Evolutionary conservation across 257 asterid genomes (phyloP).

Genomic region (Nicotiana otophora): DNA sequence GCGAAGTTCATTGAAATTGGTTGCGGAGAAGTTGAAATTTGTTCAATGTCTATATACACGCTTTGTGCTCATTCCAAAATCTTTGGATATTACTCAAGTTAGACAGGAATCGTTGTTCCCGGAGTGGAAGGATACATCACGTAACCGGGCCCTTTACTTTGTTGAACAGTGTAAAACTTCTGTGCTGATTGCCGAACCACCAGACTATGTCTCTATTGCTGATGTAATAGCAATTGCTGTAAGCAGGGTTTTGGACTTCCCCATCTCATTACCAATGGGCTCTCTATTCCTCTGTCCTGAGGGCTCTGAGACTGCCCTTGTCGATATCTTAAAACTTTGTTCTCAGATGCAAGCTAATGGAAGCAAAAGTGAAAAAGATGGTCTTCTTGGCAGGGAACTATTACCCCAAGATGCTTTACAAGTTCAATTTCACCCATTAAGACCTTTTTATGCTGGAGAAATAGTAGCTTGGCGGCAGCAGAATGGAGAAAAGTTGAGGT

Average conservation of each 20-base stretch:
- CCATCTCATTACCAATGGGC: conserved; percentile 71
- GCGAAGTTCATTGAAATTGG: conserved; percentile 40
- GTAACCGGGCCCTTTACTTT: conserved; percentile 67
- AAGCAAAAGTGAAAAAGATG: conserved; percentile 41
- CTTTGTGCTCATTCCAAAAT: conserved; percentile 64
- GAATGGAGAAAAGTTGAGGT: conserved; percentile 77
- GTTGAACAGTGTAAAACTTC: conserved; percentile 48
- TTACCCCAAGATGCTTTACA: conserved; percentile 80
- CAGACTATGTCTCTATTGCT: conserved; percentile 53
- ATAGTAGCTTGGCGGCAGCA: conserved; percentile 90
- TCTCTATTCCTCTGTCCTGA: conserved; percentile 71
- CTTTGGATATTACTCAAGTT: conserved; percentile 57
- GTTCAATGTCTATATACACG: conserved; percentile 64
- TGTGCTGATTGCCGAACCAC: conserved; percentile 77
- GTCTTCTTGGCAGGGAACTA: conserved; percentile 66
- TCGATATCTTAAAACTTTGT: conserved; percentile 59
- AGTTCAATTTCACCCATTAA: conserved; percentile 88
- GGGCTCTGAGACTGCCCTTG: conserved; percentile 52
- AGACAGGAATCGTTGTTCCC: conserved; percentile 52
- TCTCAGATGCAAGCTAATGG: conserved; percentile 42
- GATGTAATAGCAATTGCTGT: conserved; percentile 67
- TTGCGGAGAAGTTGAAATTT: conserved; percentile 66
- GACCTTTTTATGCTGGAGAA: conserved; percentile 91
- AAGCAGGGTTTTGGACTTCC: conserved; percentile 70
- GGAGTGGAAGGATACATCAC: conserved; percentile 61